Conservation (phyloP, 1,284 basidiomycete species). For the Stereum hirsutum region DNA sequence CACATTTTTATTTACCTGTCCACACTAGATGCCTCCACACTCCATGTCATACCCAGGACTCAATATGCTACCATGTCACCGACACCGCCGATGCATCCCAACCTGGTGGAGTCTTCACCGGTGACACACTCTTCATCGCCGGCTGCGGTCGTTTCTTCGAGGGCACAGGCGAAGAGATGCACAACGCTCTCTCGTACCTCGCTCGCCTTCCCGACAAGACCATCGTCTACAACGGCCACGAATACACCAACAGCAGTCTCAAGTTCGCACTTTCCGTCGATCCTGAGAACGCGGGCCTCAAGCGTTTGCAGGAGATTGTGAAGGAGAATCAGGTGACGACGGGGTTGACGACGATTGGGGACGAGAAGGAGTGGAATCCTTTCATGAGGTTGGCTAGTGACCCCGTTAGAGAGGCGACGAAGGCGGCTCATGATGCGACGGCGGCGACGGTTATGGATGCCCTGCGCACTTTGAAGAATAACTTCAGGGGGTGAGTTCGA, state of each 20-base stretch:
- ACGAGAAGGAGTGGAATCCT: conserved; percentile 83
- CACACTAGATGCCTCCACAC: conserved; percentile 71
- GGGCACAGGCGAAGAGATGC: conserved; percentile 83
- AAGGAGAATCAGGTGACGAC: conserved; percentile 50
- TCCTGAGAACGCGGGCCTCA: conserved; percentile 48
- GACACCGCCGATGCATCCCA: conserved; percentile 35
- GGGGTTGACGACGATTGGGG: conserved; percentile 74
- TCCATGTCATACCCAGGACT: conserved; percentile 96
- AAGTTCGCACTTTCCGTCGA: conserved; percentile 63
- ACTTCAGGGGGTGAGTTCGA: conserved; percentile 42
- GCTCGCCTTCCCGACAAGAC: conserved; percentile 75
- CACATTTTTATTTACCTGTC: not conserved
- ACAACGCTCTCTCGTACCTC: conserved; percentile 68
- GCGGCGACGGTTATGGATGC: conserved; percentile 59
- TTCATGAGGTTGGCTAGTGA: conserved; percentile 64
- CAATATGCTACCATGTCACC: conserved; percentile 85
- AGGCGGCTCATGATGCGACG: conserved; percentile 32
- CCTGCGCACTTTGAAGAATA: conserved; percentile 81
- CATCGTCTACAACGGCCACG: conserved; percentile 86
- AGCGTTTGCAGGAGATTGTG: conserved; percentile 44
- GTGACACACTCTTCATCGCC: conserved; percentile 91
- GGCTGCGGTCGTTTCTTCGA: conserved; percentile 99
- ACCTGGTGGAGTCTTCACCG: conserved; percentile 83
- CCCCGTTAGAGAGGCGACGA: conserved; percentile 47
- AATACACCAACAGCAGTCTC: conserved; percentile 72